These are phyloP conservation scores for Exserohilum rostratum DNA, from an alignment of 2,329 filamentous ascomycete genomes.

Conservation along the genomic window DNA sequence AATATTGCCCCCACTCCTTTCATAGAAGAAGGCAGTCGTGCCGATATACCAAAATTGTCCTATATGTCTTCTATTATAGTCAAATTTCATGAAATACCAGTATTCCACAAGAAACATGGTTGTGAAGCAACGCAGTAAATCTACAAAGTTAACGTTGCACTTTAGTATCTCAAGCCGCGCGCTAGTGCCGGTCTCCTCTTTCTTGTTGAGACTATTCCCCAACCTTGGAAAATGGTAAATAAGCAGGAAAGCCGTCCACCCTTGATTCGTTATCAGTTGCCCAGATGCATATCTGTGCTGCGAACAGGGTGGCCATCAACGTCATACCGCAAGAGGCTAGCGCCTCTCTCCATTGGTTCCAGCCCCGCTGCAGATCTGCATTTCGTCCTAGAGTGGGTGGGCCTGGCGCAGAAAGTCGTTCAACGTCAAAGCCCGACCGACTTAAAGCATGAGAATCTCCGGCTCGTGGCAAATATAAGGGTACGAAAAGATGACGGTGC, in stretches of 20 bases:
- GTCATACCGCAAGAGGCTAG: slow-evolving; percentile 33
- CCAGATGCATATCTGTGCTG: slow-evolving; percentile 17
- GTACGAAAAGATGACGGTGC: slow-evolving; percentile 27
- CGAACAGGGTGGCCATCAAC: slow-evolving; percentile 20
- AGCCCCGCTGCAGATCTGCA: slow-evolving; percentile 35
- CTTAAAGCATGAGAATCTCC: slow-evolving; percentile 24
- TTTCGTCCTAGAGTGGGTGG: slow-evolving; percentile 9
- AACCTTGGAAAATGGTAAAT: slow-evolving; percentile 30
- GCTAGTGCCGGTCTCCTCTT: too few relatives aligned
- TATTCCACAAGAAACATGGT: too few relatives aligned
- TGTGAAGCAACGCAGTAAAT: too few relatives aligned
- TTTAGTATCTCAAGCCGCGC: too few relatives aligned
- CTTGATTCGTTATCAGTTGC: slow-evolving; percentile 31
- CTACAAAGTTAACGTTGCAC: too few relatives aligned
- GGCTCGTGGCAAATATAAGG: slow-evolving; percentile 13
- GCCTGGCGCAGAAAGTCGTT: slow-evolving; percentile 13
- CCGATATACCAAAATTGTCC: too few relatives aligned
- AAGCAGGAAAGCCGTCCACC: slow-evolving; percentile 14
- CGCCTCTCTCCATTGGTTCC: slow-evolving; percentile 21
- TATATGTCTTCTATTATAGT: too few relatives aligned
- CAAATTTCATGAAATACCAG: too few relatives aligned
- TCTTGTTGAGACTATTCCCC: slow-evolving; percentile 4
- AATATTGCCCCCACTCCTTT: background rate
- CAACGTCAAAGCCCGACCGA: slow-evolving; percentile 18
- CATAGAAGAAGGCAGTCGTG: too few relatives aligned